Evolutionary conservation across 805 yeast species (phyloP).

Genomic region (Priceomyces melissophilus): DNA sequence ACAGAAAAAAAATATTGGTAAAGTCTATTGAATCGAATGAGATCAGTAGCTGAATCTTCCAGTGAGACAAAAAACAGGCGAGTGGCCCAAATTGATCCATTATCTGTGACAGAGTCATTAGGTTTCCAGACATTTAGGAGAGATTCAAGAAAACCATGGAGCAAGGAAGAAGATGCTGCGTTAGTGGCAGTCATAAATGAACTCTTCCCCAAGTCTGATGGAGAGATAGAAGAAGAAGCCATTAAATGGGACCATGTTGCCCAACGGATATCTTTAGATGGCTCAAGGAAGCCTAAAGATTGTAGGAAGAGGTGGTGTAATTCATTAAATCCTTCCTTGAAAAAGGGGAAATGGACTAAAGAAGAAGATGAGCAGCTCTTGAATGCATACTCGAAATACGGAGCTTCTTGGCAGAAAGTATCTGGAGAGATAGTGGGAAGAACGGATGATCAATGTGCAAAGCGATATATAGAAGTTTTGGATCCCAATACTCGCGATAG

Average conservation of each 20-base stretch:
- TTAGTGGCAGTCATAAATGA: constrained; percentile 43
- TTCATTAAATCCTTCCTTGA: constrained; percentile 76
- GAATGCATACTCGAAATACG: constrained; percentile 62
- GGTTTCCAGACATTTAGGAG: constrained; percentile 74
- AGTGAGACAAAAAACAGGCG: constrained; percentile 8
- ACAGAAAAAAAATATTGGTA: too few relatives aligned
- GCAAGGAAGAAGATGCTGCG: constrained; percentile 62
- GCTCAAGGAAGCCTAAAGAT: constrained; percentile 67
- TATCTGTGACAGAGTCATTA: constrained; percentile 62
- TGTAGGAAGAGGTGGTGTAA: constrained; percentile 86
- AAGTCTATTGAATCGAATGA: neutral
- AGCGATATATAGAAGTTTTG: constrained; percentile 81
- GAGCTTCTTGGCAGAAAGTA: constrained; percentile 85
- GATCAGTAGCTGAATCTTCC: neutral
- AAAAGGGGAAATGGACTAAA: constrained; percentile 83
- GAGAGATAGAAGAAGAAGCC: constrained; percentile 30
- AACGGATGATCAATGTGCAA: constrained; percentile 94
- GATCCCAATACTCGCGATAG: constrained; percentile 79
- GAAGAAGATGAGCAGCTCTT: constrained; percentile 70
- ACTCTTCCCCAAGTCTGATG: constrained; percentile 22
- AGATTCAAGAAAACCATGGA: constrained; percentile 67
- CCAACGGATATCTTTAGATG: constrained; percentile 33
- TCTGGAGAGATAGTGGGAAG: constrained; percentile 74
- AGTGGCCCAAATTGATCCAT: constrained; percentile 41
- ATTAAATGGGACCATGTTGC: constrained; percentile 66